Conservation (phyloP, 2,329 filamentous ascomycete species). For the Thelonectria discophora region DNA sequence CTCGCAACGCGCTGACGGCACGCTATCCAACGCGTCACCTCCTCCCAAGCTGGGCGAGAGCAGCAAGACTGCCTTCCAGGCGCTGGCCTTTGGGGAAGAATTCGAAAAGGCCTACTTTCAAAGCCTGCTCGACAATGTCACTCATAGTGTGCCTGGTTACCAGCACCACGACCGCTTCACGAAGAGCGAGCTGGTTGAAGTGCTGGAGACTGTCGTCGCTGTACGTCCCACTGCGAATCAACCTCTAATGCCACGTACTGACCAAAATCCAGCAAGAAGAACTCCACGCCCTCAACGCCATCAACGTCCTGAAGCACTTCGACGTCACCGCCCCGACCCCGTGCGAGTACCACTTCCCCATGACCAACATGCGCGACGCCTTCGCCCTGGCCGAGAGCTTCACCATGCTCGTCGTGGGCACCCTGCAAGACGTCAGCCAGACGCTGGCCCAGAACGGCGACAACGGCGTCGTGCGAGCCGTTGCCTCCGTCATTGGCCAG, state of each 20-base stretch:
- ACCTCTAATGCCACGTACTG: too few species aligned
- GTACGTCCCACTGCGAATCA: not conserved
- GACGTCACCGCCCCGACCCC: conserved; percentile 11
- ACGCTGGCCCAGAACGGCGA: conserved; percentile 7
- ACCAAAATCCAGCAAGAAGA: conserved; percentile 8
- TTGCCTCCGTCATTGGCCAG: conserved; percentile 21
- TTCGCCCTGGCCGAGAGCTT: conserved; percentile 17
- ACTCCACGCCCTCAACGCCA: conserved; percentile 17
- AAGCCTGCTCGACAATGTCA: conserved; percentile 14
- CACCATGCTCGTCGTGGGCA: conserved; percentile 14
- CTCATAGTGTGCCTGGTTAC: conserved; percentile 2
- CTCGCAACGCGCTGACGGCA: conserved; percentile 4
- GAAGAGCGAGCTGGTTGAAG: conserved; percentile 4
- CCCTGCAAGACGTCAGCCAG: conserved; percentile 16
- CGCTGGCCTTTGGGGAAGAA: conserved; percentile 13
- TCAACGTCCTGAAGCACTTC: conserved; percentile 20
- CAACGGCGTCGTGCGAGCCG: conserved; percentile 10
- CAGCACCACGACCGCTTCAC: not conserved
- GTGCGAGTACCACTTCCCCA: conserved; percentile 21
- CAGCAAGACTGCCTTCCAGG: conserved; percentile 16
- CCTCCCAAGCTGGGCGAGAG: conserved; percentile 14
- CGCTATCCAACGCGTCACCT: conserved; percentile 8
- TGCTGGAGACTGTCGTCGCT: conserved; percentile 11
- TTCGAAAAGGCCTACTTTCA: conserved; percentile 19
- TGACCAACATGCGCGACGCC: not conserved